These are phyloP conservation scores for Tulasnella sp. DNA, from an alignment of 768 basidiomycete genomes.

Conservation along the genomic window DNA sequence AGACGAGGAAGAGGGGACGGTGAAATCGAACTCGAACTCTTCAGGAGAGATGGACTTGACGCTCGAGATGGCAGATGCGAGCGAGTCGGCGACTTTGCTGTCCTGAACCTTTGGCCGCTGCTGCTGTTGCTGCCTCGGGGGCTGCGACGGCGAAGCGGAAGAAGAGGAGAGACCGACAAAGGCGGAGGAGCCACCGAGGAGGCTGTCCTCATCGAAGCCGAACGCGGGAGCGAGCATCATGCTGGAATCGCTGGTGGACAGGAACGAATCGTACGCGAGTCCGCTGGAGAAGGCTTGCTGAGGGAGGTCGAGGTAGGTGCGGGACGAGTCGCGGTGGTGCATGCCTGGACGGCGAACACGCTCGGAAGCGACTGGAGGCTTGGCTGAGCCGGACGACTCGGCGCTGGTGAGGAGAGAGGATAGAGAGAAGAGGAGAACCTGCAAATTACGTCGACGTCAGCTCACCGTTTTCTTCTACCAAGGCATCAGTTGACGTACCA, in stretches of 20 bases:
- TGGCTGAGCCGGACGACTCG: background rate
- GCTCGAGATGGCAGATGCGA: conserved; percentile 17
- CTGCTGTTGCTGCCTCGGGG: background rate
- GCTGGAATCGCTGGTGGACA: background rate
- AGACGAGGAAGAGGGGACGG: conserved; percentile 16
- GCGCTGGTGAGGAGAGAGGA: conserved; percentile 25
- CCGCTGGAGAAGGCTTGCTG: background rate
- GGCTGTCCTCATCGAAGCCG: conserved; percentile 19
- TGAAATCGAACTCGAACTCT: conserved; percentile 26
- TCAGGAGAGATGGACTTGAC: conserved; percentile 16
- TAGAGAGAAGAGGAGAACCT: conserved; percentile 28
- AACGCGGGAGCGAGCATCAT: conserved; percentile 2
- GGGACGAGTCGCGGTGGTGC: conserved; percentile 6
- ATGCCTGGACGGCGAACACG: background rate
- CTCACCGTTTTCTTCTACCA: background rate
- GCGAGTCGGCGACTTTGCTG: background rate
- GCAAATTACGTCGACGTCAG: background rate
- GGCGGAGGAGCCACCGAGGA: conserved; percentile 9
- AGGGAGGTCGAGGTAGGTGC: conserved; percentile 3
- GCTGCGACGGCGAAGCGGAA: background rate
- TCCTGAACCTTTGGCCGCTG: background rate
- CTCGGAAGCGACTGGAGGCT: conserved; percentile 15
- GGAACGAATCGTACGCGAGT: background rate
- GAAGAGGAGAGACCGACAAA: background rate
- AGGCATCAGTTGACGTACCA: no score